Conservation (phyloP, 1,139 yeast genomes). For the Sugiyamaella neomexicana region DNA sequence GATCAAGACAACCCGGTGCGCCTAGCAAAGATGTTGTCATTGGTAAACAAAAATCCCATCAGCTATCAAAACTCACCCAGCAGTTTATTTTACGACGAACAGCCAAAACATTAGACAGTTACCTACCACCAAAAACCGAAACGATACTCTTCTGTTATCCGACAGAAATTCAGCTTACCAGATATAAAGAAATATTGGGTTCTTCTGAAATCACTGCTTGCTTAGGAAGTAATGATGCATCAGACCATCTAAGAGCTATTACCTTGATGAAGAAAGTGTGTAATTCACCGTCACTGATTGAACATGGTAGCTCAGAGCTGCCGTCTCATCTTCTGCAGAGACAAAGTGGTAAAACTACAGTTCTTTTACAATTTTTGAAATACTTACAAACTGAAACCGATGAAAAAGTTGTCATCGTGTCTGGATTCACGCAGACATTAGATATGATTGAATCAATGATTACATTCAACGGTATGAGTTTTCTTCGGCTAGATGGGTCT, state of each 20-base stretch:
- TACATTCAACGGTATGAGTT: constrained; percentile 51
- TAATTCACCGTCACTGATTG: constrained; percentile 70
- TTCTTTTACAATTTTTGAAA: constrained; percentile 37
- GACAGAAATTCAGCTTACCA: constrained; percentile 54
- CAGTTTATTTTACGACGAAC: constrained; percentile 77
- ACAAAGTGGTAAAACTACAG: constrained; percentile 41
- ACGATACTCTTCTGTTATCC: constrained; percentile 79
- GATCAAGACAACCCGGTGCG: constrained; percentile 74
- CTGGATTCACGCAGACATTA: constrained; percentile 85
- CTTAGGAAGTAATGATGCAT: constrained; percentile 40
- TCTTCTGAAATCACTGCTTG: constrained; percentile 29
- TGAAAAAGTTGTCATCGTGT: constrained; percentile 83
- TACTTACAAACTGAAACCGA: constrained; percentile 40
- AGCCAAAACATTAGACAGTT: constrained; percentile 59
- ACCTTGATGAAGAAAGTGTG: constrained; percentile 78
- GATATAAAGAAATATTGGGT: constrained; percentile 44
- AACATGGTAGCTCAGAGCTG: neutral
- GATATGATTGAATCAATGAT: constrained; percentile 69
- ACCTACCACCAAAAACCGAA: constrained; percentile 77
- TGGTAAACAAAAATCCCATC: constrained; percentile 64
- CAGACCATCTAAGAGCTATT: constrained; percentile 64
- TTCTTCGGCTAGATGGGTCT: constrained; percentile 77
- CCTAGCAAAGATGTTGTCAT: constrained; percentile 48
- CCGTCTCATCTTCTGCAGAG: neutral
- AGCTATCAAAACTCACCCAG: constrained; percentile 62